Conservation (phyloP, 2,329 filamentous ascomycete genomes). For the Talaromyces sp. region DNA sequence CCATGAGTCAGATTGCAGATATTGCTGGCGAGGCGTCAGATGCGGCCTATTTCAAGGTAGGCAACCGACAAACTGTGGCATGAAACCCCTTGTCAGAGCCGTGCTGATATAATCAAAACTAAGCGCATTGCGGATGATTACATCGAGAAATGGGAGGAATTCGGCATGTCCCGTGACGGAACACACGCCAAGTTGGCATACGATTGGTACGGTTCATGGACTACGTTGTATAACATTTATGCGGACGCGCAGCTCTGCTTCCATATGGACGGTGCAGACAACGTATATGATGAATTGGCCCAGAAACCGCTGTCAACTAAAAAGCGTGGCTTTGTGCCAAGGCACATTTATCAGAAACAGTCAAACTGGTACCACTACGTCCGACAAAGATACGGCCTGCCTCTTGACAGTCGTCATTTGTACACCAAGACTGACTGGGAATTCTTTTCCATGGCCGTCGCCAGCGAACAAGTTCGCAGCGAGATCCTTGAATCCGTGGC, state of each 20-base stretch:
- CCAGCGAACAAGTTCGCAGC: conserved; percentile 60
- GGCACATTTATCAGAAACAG: conserved; percentile 70
- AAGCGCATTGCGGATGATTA: conserved; percentile 58
- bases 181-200: conserved; percentile 75
- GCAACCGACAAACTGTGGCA: background rate
- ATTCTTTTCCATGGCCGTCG: conserved; percentile 78
- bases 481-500: conserved; percentile 71
- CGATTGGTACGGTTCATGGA: conserved; percentile 75
- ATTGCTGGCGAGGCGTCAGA: conserved; percentile 56
- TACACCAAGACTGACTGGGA: conserved; percentile 92
- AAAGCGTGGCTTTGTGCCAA: conserved; percentile 61
- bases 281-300: background rate
- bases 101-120: conserved; percentile 1
- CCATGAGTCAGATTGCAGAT: conserved; percentile 66
- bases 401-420: conserved; percentile 73
- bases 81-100: background rate
- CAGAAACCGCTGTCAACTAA: conserved; percentile 28
- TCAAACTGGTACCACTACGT: conserved; percentile 76
- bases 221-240: conserved; percentile 80
- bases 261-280: conserved; percentile 45
- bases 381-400: conserved; percentile 74
- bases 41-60: conserved; percentile 24
- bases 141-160: conserved; percentile 65
- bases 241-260: conserved; percentile 77
- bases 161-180: conserved; percentile 63